These are phyloP conservation scores for Climacium dendroides DNA, from an alignment of 225 moss, liverwort and hornwort genomes.

Conservation along the genomic window DNA sequence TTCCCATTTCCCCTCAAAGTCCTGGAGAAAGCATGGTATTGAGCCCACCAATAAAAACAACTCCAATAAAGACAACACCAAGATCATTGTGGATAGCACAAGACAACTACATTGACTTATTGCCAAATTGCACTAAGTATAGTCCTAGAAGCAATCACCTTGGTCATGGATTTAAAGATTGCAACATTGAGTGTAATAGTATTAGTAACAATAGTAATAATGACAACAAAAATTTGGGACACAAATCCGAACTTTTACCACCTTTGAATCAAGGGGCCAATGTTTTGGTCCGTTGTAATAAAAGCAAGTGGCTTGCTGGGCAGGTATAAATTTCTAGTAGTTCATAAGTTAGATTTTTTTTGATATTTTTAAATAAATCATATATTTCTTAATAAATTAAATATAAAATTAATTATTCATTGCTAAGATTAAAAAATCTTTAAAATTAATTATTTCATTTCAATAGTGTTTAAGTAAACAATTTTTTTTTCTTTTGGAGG, in stretches of 20 bases:
- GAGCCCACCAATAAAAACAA: conserved; percentile 15
- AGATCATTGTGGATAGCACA: conserved; percentile 11
- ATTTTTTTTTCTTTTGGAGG: background rate
- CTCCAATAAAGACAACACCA: background rate
- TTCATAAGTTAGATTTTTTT: background rate
- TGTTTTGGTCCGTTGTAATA: conserved; percentile 41
- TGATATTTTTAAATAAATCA: background rate
- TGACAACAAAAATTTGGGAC: background rate
- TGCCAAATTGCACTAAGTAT: conserved; percentile 1
- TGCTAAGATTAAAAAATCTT: background rate
- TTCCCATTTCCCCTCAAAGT: conserved; percentile 40
- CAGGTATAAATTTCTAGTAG: conserved; percentile 1
- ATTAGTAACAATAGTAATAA: background rate
- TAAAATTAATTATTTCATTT: background rate
- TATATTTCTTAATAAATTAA: background rate
- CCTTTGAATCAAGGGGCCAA: conserved; percentile 13
- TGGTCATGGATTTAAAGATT: conserved; percentile 28
- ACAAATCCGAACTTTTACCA: background rate
- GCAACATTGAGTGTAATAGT: background rate
- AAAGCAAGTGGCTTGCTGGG: conserved; percentile 48
- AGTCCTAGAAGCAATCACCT: conserved; percentile 22
- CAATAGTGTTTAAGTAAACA: background rate
- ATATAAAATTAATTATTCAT: background rate
- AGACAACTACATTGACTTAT: conserved; percentile 19
- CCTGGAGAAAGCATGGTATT: conserved; percentile 5